These are phyloP conservation scores for Backusella tarrabulga DNA, from an alignment of 192 early-diverging fungal genomes.

Conservation along the genomic window DNA sequence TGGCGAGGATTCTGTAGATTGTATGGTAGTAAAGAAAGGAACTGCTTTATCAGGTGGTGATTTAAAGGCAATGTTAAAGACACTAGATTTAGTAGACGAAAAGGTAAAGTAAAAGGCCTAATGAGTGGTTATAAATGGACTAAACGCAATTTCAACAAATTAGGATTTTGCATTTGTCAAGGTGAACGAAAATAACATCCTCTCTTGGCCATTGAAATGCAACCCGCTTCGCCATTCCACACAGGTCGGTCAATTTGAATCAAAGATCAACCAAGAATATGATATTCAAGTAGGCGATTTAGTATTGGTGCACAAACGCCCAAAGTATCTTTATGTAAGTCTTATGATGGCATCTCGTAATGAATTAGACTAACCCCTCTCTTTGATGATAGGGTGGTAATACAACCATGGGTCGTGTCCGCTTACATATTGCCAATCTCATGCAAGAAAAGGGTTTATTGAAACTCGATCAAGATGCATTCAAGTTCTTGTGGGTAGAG, in stretches of 20 bases:
- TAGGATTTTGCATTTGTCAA: constrained; percentile 44
- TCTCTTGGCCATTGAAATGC: constrained; percentile 39
- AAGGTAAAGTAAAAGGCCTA: neutral
- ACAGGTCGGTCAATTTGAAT: constrained; percentile 2
- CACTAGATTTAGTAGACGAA: constrained; percentile 1
- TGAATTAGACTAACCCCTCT: neutral
- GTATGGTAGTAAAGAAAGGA: constrained; percentile 49
- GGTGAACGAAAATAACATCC: constrained; percentile 45
- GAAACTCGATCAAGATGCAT: constrained; percentile 41
- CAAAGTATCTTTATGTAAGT: constrained; percentile 43
- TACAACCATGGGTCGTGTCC: constrained; percentile 60
- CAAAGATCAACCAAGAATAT: constrained; percentile 21
- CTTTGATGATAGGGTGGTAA: constrained; percentile 36
- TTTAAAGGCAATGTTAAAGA: constrained; percentile 17
- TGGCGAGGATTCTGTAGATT: constrained; percentile 42
- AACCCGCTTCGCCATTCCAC: constrained; percentile 22
- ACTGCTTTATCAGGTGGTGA: constrained; percentile 36
- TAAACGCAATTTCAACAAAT: neutral
- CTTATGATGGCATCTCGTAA: neutral
- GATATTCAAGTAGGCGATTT: constrained; percentile 55
- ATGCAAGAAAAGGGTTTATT: constrained; percentile 54
- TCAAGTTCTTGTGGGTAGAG: constrained; percentile 85
- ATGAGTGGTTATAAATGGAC: neutral
- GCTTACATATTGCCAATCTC: constrained; percentile 48
- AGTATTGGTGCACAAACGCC: constrained; percentile 54